These are phyloP conservation scores for Fusarium sp. DNA, from an alignment of 2,329 filamentous ascomycete species.

Conservation along the genomic window DNA sequence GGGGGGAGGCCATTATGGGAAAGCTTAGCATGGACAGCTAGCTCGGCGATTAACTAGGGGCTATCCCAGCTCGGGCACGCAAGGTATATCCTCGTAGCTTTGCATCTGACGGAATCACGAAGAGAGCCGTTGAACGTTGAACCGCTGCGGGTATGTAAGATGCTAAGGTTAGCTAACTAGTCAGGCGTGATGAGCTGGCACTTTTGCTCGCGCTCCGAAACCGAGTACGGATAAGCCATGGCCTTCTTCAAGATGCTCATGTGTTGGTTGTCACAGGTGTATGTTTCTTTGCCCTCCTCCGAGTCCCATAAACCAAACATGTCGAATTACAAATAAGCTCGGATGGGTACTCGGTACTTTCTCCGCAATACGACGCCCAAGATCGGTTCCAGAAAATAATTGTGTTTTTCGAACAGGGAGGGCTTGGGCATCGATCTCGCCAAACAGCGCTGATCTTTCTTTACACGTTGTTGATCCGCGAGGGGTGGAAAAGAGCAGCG, in stretches of 20 bases:
- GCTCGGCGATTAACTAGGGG: conserved; percentile 28
- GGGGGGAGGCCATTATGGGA: conserved; percentile 6
- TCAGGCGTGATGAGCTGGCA: conserved; percentile 39
- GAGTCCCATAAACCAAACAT: conserved; percentile 2
- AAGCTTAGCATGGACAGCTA: conserved; percentile 42
- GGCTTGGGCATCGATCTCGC: conserved; percentile 32
- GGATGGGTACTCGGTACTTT: neutral
- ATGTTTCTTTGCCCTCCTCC: conserved; percentile 1
- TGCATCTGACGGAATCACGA: conserved; percentile 18
- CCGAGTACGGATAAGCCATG: conserved; percentile 1
- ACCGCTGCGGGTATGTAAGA: conserved; percentile 14
- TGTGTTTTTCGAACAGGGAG: conserved; percentile 11
- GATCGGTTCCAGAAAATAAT: conserved; percentile 9
- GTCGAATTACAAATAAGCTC: conserved; percentile 7
- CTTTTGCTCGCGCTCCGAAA: conserved; percentile 5
- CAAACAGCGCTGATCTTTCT: conserved; percentile 30
- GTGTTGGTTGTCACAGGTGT: conserved; percentile 28
- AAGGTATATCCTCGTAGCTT: conserved; percentile 37
- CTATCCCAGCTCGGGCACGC: conserved; percentile 34
- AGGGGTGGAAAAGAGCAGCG: conserved; percentile 3
- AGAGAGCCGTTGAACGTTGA: conserved; percentile 4
- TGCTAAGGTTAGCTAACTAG: conserved; percentile 1
- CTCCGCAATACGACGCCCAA: conserved; percentile 9
- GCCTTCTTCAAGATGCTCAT: conserved; percentile 27
- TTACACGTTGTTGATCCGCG: conserved; percentile 9